Percentiles rank a stretch among this genome's conserved stretches.
These are phyloP conservation scores for Pythium rishiriense DNA, from an alignment of 352 stramenopile genomes.

Conservation along the genomic window DNA sequence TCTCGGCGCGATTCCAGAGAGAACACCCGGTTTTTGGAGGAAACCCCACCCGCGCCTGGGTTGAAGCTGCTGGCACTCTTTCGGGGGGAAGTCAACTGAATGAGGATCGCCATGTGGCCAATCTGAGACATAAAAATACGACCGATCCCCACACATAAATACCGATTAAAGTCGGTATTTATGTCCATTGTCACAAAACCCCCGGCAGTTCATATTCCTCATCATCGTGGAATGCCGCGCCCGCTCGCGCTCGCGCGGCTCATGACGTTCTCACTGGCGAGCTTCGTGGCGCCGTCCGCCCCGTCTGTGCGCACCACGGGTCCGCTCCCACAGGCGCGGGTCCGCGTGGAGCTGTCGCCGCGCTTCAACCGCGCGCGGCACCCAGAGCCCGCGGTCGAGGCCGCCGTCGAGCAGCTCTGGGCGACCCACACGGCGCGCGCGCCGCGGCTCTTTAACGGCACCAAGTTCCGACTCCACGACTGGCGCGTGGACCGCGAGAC, in stretches of 20 bases:
- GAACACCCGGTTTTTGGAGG: not conserved
- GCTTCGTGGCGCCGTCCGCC: constrained; percentile 14
- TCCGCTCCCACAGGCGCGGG: constrained; percentile 3
- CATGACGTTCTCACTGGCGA: constrained; percentile 28
- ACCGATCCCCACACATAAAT: not conserved
- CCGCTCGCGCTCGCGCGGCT: constrained; percentile 10
- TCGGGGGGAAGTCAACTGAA: too few relatives aligned
- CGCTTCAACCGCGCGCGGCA: constrained; percentile 47
- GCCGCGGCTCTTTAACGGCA: constrained; percentile 71
- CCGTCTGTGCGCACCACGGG: not conserved
- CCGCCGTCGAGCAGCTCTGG: constrained; percentile 45
- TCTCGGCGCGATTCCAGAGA: too few relatives aligned
- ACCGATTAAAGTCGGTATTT: not conserved
- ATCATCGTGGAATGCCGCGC: not conserved
- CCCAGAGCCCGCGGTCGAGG: constrained; percentile 41
- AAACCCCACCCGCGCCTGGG: not conserved
- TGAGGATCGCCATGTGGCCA: too few relatives aligned
- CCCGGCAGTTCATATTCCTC: not conserved
- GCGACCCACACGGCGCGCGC: constrained; percentile 26
- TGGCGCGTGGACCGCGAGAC: constrained; percentile 8
- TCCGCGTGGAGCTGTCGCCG: constrained; percentile 33
- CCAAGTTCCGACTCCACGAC: constrained; percentile 61
- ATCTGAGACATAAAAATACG: not conserved
- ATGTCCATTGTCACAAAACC: too few relatives aligned
- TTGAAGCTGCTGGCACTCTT: not conserved